phyloP scores from a whole-genome alignment of 1,284 basidiomycete species.

The Xerocomus minutiporus region DNA sequence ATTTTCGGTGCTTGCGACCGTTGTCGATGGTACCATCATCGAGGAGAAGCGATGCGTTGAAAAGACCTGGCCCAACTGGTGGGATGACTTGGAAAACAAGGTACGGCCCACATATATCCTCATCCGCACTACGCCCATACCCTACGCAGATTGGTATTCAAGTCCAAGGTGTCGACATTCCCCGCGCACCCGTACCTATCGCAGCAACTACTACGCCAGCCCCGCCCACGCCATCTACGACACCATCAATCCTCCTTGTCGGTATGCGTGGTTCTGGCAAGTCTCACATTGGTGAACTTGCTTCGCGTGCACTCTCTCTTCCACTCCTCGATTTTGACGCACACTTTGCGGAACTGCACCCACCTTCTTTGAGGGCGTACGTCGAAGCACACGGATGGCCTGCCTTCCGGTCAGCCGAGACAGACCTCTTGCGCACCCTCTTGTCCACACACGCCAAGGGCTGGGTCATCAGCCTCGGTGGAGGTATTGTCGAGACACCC shows the following conservation, averaged over 20 bases:
- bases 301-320: slow-evolving; percentile 71
- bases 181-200: slow-evolving; percentile 35
- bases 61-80: slow-evolving; percentile 99
- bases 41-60: slow-evolving; percentile 98
- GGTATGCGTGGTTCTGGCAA: slow-evolving; percentile 99
- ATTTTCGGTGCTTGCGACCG: slow-evolving; percentile 83
- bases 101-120: slow-evolving; percentile 35
- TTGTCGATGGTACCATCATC: slow-evolving; percentile 73
- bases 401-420: slow-evolving; percentile 67
- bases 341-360: slow-evolving; percentile 67
- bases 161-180: slow-evolving; percentile 80
- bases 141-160: slow-evolving; percentile 76
- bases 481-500: slow-evolving; percentile 96
- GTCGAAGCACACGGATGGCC: slow-evolving; percentile 77
- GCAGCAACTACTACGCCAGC: slow-evolving; percentile 31
- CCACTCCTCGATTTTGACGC: slow-evolving; percentile 86
- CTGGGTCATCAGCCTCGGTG: slow-evolving; percentile 88
- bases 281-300: slow-evolving; percentile 81
- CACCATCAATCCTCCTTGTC: slow-evolving; percentile 66
- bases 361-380: slow-evolving; percentile 67
- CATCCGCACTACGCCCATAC: background rate
- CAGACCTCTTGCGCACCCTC: slow-evolving; percentile 56
- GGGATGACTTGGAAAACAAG: slow-evolving; percentile 96
- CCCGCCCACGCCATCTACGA: slow-evolving; percentile 9
- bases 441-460: slow-evolving; percentile 53